Base-by-base conservation (phyloP, 768 basidiomycete genomes). In the Pholiota microspora region DNA sequence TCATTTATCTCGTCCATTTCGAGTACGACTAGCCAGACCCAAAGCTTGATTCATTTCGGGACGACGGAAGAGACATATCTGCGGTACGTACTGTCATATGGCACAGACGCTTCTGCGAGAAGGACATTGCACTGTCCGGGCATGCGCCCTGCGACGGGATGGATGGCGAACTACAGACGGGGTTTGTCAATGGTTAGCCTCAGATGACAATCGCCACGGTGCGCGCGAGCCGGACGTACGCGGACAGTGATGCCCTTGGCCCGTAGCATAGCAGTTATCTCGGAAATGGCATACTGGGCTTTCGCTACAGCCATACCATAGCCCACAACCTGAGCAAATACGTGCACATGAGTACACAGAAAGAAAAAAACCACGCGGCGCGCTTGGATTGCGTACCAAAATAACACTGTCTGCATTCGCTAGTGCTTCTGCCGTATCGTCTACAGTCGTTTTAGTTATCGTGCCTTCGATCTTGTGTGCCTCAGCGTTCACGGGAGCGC, bases 1-100 rank as follows among this genome's bases (percentile, higher is more conserved):
- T 94, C 90, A 65, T 94, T 94, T 73, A 94, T 94, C 71, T 94
- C 92, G 57, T 94, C 92, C 92, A 94, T 93, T 72, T 94, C 92
- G 55, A 89, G 75, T 35, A 94, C 91, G 59, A 94, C 92, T 92
- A 61, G 56, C 89, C n/a, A 55, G 53, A 49, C 45, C 13, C 29
- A 56, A 49, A 56, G 49, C 32, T n/a, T n/a, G n/a, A n/a, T n/a
- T n/a, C 35, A 44, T 51, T 50, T 25, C 10, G 34, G 13, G 40
- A 35, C 23, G 35, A 27, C 25, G 45, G 27, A n/a, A 28, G 15
- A 28, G 27, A 13, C 28, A 34, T 13, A 24, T 48, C 36, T 45
- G 18, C 34, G 21, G 51, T n/a, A 61, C 85, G 67, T 59, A 91
- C 89, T 89, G 64, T 94, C 92, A 62, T 94, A 94, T 2, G 92